A percentile compares a stretch with the other conserved stretches of the same genome.
phyloP scores from a whole-genome alignment of 345 rosid species.

The Lenwebbia sp. region DNA sequence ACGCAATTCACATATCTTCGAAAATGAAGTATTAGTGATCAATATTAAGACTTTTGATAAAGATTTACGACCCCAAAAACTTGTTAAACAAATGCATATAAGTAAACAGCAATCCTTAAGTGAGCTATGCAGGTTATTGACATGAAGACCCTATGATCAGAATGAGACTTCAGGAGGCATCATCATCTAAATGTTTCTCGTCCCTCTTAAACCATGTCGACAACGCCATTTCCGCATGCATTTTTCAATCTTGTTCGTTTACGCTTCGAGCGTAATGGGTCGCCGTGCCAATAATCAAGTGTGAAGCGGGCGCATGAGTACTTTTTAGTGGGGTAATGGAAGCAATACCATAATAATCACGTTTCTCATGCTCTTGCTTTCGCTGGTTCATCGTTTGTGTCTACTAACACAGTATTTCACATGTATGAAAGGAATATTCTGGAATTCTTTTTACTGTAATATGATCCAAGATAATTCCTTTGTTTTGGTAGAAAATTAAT shows the following conservation, averaged over 20 bases:
- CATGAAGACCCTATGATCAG: neutral
- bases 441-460: neutral
- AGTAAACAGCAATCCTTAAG: neutral
- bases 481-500: neutral
- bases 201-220: neutral
- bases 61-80: neutral
- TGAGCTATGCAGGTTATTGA: neutral
- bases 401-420: neutral
- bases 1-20: neutral
- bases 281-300: neutral
- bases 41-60: neutral
- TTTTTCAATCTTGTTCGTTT: neutral
- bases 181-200: neutral
- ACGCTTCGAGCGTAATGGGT: neutral
- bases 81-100: neutral
- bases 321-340: neutral
- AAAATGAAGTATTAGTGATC: neutral
- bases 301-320: neutral
- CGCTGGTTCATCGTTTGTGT: neutral
- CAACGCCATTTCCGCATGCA: neutral
- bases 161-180: neutral
- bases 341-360: neutral
- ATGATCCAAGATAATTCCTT: neutral
- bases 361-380: neutral
- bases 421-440: neutral